Evolutionary conservation across 192 early-diverging fungal genomes (phyloP), one percentile per base, ranked within the genome.

Genomic region (Backusella sp.): DNA sequence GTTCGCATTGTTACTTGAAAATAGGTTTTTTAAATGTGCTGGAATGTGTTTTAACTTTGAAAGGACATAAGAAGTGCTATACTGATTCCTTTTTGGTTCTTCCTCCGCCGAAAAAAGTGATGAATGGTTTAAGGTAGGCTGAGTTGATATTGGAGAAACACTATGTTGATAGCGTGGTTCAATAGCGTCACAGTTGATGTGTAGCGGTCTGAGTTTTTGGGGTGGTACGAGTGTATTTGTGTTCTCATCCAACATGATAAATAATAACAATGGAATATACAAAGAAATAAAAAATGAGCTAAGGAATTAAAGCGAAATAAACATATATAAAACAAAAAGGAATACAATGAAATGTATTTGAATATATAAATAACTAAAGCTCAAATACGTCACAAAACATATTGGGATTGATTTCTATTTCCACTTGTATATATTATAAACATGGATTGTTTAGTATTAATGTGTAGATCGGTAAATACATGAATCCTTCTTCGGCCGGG

Each of bases 61-160:
- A 62, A 62, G 23, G 21, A 62, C 23, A 62, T 23, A 11, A 14
- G 23, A 28, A 62, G 23, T 28, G 26, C 26, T 28, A 23, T 28
- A 28, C 3, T 11, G 56, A 62, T 62, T 23, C 56, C 56, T 62
- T 62, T 62, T 62, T 62, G 56, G 56, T 62, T 62, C 56, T 28
- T 62, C 56, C 11, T 62, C 56, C 56, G 56, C 26, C 26, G 56
- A 62, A 28, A 62, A 62, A 28, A 28, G 7, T 12, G 56, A 62
- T 28, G 56, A 32, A 32, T 32, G 56, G 28, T 62, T 14, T 62
- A 62, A 62, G 7, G 56, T 62, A 62, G 56, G 56, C 56, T 62
- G 56, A 62, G 56, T 62, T 62, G 56, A 62, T 62, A 62, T 62
- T 62, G 56, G 56, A 62, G 56, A 62, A 28, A 62, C 23, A 26